Evolutionary conservation across 169 alveolate species (phyloP).

Genomic region (Cryptosporidium baileyi): DNA sequence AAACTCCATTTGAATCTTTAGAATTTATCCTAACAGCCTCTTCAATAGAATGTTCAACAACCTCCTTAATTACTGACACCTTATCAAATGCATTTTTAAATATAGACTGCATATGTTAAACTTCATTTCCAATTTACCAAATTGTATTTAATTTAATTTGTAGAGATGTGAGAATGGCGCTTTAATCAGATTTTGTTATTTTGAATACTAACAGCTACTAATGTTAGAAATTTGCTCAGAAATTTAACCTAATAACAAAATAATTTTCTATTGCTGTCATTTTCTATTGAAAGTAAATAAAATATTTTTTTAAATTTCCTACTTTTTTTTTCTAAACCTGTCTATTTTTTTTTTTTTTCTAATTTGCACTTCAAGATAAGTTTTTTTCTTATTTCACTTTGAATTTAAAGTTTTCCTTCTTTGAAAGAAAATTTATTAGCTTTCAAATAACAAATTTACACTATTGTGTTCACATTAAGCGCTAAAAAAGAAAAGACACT

Average conservation of each 20-base stretch:
- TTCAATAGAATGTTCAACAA: constrained; percentile 46
- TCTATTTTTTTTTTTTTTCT: too few relatives aligned
- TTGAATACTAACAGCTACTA: neutral
- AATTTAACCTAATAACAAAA: too few relatives aligned
- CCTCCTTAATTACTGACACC: constrained; percentile 58
- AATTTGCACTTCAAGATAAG: too few relatives aligned
- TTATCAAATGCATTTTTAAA: constrained; percentile 58
- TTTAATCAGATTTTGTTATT: neutral
- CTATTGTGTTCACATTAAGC: constrained; percentile 15
- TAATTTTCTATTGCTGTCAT: too few relatives aligned
- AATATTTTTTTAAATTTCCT: too few relatives aligned
- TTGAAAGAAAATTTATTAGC: neutral
- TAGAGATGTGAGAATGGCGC: neutral
- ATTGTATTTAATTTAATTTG: neutral
- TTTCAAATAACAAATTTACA: neutral
- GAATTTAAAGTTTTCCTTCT: too few relatives aligned
- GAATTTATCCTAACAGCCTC: constrained; percentile 48
- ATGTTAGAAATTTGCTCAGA: too few relatives aligned
- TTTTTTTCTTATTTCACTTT: too few relatives aligned
- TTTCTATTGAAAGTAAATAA: too few relatives aligned
- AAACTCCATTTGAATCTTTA: constrained; percentile 15
- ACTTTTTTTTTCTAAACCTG: too few relatives aligned
- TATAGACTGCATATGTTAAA: constrained; percentile 57
- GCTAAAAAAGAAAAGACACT: constrained; percentile 18
- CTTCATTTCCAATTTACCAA: constrained; percentile 22